Conservation (phyloP, 495 filamentous ascomycete genomes). For the Lasiosphaeria hispida region DNA sequence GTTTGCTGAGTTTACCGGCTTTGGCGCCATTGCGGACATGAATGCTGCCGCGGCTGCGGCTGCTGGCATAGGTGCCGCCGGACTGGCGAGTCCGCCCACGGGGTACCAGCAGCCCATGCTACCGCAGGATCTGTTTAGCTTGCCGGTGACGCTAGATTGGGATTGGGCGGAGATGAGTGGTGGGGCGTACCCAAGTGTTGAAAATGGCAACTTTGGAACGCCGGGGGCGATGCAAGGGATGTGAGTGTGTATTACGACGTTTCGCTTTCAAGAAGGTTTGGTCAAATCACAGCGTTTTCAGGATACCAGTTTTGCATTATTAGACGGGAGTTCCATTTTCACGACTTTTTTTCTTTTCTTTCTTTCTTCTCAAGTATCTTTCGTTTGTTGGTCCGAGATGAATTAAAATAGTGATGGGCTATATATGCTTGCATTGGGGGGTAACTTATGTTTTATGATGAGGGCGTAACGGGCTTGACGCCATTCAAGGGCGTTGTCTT, state of each 20-base stretch:
- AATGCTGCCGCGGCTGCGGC: slow-evolving; percentile 10
- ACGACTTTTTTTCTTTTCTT: too few species aligned
- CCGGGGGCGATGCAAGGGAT: neutral
- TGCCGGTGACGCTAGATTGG: slow-evolving; percentile 97
- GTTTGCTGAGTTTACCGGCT: slow-evolving; percentile 50
- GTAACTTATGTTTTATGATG: too few species aligned
- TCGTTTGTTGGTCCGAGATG: too few species aligned
- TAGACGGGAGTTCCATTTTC: too few species aligned
- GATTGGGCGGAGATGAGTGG: slow-evolving; percentile 91
- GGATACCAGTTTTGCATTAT: too few species aligned
- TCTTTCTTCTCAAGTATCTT: too few species aligned
- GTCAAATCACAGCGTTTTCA: too few species aligned
- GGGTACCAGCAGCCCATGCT: slow-evolving; percentile 79
- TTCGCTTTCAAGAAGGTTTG: too few species aligned
- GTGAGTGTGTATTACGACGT: neutral
- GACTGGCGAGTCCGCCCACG: slow-evolving; percentile 40
- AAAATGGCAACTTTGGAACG: slow-evolving; percentile 46
- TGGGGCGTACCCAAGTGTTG: slow-evolving; percentile 50
- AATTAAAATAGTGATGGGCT: too few species aligned
- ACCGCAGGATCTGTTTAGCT: slow-evolving; percentile 94
- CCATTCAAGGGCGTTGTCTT: too few species aligned
- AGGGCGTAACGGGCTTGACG: too few species aligned
- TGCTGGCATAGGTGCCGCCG: slow-evolving; percentile 24
- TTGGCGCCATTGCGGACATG: slow-evolving; percentile 27
- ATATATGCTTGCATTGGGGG: too few species aligned